Percentiles rank a stretch among this genome's conserved stretches.
These are phyloP conservation scores for Cladorrhinum sp. DNA, from an alignment of 2,329 filamentous ascomycete genomes.

Conservation along the genomic window DNA sequence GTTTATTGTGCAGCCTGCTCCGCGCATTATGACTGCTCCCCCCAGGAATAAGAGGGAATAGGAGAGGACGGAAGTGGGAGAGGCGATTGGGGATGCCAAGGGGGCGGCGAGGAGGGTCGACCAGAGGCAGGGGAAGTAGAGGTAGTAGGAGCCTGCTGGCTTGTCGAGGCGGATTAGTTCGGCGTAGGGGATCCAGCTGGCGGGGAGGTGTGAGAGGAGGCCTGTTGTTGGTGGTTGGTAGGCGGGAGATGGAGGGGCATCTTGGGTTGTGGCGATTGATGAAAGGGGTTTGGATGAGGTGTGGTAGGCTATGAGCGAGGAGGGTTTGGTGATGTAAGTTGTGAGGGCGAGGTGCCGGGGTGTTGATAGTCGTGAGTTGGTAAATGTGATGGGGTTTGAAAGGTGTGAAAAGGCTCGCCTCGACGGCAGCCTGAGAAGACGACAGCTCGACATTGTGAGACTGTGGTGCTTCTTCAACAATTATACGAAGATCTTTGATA, in stretches of 20 bases:
- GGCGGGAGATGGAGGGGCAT: conserved; percentile 16
- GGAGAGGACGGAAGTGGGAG: conserved; percentile 59
- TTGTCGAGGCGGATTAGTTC: conserved; percentile 81
- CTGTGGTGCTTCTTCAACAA: not conserved
- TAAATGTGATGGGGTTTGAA: conserved; percentile 4
- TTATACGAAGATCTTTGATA: not conserved
- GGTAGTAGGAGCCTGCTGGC: conserved; percentile 77
- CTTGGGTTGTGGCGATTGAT: conserved; percentile 12
- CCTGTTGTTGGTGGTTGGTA: conserved; percentile 72
- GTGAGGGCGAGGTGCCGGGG: conserved; percentile 16
- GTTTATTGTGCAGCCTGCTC: conserved; percentile 85
- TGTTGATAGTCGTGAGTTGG: conserved; percentile 9
- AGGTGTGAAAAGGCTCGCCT: conserved; percentile 14
- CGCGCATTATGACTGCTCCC: conserved; percentile 80
- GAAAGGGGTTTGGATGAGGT: conserved; percentile 21
- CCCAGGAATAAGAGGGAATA: conserved; percentile 69
- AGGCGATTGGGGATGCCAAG: conserved; percentile 51
- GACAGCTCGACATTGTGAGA: conserved; percentile 17
- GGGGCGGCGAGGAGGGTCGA: conserved; percentile 78
- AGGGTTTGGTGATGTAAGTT: conserved; percentile 3
- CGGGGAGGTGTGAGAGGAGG: conserved; percentile 66
- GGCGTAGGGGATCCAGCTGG: conserved; percentile 72
- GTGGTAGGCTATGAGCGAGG: conserved; percentile 23
- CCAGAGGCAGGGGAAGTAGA: conserved; percentile 83
- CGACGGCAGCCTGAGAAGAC: conserved; percentile 12